Percentiles rank a stretch among this genome's conserved stretches.
Conservation (phyloP, 176 grass and related monocot species). For the Bromus sterilis region DNA sequence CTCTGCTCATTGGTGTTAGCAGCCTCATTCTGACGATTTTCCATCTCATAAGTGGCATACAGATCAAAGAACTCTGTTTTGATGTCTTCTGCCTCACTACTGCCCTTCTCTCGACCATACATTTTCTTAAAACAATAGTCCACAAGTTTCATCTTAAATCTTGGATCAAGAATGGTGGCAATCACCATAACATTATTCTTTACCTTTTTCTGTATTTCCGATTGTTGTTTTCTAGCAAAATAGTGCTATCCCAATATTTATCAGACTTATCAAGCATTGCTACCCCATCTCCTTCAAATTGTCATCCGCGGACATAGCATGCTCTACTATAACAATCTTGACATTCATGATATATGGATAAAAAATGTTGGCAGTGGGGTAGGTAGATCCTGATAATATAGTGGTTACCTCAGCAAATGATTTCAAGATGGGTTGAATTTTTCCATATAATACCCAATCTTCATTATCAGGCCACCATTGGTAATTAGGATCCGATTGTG, state of each 20-base stretch:
- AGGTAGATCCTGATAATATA: neutral
- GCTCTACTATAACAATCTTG: neutral
- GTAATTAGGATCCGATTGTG: neutral
- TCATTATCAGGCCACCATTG: neutral
- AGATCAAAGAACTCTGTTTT: too few species aligned
- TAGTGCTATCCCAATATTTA: neutral
- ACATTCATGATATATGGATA: neutral
- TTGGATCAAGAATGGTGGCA: neutral
- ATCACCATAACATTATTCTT: neutral
- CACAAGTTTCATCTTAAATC: too few species aligned
- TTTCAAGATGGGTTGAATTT: neutral
- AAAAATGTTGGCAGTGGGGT: neutral
- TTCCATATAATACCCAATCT: neutral
- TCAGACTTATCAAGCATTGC: neutral
- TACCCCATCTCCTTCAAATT: neutral
- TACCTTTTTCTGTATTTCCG: neutral
- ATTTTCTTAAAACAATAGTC: neutral
- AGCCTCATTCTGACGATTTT: neutral
- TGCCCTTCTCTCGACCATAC: neutral
- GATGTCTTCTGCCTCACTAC: too few species aligned
- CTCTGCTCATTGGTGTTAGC: neutral
- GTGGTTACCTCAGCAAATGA: neutral
- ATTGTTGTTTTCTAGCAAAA: too few species aligned
- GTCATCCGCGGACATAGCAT: neutral
- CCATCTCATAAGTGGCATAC: neutral